Evolutionary conservation across 345 rosid genomes (phyloP).

Genomic region (Linum usitatissimum): DNA sequence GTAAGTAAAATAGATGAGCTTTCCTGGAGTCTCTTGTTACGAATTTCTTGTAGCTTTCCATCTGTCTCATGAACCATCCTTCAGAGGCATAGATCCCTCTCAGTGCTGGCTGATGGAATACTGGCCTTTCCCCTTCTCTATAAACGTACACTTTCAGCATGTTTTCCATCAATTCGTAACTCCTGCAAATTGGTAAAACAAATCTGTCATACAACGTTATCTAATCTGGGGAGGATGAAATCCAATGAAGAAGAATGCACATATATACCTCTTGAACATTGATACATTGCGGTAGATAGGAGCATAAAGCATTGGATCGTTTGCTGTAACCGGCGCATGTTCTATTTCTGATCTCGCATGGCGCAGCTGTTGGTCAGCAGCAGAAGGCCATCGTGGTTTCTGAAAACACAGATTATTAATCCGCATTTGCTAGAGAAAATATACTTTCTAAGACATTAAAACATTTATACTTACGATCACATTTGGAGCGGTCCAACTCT

Average conservation of each 20-base stretch:
- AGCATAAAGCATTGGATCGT: conserved; percentile 43
- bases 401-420: conserved; percentile 11
- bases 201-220: neutral
- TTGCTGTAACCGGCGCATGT: conserved; percentile 41
- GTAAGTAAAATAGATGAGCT: conserved; percentile 85
- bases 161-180: conserved; percentile 86
- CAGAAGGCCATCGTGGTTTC: conserved; percentile 51
- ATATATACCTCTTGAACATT: conserved; percentile 54
- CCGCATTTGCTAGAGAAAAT: neutral
- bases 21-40: conserved; percentile 46
- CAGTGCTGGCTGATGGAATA: conserved; percentile 58
- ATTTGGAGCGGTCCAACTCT: conserved; percentile 36
- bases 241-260: conserved; percentile 2
- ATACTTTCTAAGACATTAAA: conserved; percentile 4
- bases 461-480: conserved; percentile 33
- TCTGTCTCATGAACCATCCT: conserved; percentile 94
- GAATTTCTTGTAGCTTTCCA: conserved; percentile 55
- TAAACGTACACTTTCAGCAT: conserved; percentile 72
- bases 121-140: conserved; percentile 73
- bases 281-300: conserved; percentile 68
- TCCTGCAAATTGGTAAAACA: conserved; percentile 38
- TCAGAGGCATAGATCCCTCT: conserved; percentile 94
- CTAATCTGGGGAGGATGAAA: neutral
- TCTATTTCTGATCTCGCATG: conserved; percentile 54
- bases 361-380: conserved; percentile 45